Base-by-base conservation (phyloP, 2,329 filamentous ascomycete genomes). In the Aureobasidium sp. region DNA sequence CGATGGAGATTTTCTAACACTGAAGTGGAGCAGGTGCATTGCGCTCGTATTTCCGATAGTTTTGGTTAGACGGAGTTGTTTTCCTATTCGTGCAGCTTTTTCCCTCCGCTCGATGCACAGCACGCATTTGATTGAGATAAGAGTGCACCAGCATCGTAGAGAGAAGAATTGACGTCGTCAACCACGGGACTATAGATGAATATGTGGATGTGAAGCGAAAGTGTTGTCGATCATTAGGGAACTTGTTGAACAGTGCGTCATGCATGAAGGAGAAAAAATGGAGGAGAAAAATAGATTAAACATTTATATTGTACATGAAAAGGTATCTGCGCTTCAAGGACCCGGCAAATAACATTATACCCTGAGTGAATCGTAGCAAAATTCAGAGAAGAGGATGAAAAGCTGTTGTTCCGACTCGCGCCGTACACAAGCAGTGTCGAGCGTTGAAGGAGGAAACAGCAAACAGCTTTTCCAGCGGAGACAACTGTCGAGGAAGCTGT, bases 201-300 rank as follows among this genome's bases (percentile, higher is more conserved):
- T 6, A 19, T n/a, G 42, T 44, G 24, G 22, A 44, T 19, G 19
- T 19, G 29, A 44, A 35, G 40, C 54, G 54, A 58, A 3, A 47
- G 11, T 14, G 24, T 24, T 29, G 29, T 24, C 37, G 40, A 44
- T 56, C 37, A 44, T 5, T 19, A 49, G 17, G 40, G 8, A 24
- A 22, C 19, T n/a, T 15, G 33, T 47, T 47, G 53, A 27, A 44
- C 50, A 54, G 39, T 58, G 40, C 54, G 54, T 58, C 54, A 58
- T 58, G n/a, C 53, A 58, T 12, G 31, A 9, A 56, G 52, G 14
- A 29, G 33, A n/a, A 33, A 42, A 44, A 33, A 22, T 33, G 27
- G 11, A 44, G 17, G 24, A 15, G 19, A 58, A 58, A 58, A 47
- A 47, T 58, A 47, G 1, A 47, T 58, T 58, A 37, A 57, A 24